Conservation (phyloP, 192 early-diverging fungal species). For the Backusella tuberculispora region DNA sequence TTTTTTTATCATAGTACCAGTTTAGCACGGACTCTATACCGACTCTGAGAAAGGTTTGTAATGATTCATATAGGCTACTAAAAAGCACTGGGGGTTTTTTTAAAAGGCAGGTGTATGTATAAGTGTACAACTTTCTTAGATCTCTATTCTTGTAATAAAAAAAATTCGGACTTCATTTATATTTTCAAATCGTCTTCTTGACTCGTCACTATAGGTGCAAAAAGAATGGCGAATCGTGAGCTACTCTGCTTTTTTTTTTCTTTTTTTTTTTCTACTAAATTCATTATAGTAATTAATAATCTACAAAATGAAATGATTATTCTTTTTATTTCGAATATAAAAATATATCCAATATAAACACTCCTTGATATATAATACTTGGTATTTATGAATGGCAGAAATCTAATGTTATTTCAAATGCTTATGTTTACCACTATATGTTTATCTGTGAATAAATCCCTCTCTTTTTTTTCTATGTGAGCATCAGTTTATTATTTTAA, state of each 20-base stretch:
- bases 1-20: not conserved
- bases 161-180: not conserved
- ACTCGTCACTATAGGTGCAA: not conserved
- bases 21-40: not conserved
- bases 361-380: too few species aligned
- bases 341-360: not conserved
- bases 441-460: too few species aligned
- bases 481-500: too few species aligned
- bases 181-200: slow-evolving; percentile 1
- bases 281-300: not conserved
- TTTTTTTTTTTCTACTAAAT: not conserved
- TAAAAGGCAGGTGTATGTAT: not conserved
- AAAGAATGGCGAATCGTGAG: not conserved
- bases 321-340: not conserved
- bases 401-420: too few species aligned
- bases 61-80: not conserved
- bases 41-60: not conserved
- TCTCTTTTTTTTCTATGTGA: too few species aligned
- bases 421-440: too few species aligned
- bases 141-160: slow-evolving; percentile 7
- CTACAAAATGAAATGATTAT: not conserved
- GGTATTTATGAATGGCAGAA: too few species aligned
- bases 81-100: not conserved
- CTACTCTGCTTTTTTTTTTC: not conserved
- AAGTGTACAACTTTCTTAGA: not conserved